Conservation (phyloP, 1,139 yeast species). For the Hansenula sp. region DNA sequence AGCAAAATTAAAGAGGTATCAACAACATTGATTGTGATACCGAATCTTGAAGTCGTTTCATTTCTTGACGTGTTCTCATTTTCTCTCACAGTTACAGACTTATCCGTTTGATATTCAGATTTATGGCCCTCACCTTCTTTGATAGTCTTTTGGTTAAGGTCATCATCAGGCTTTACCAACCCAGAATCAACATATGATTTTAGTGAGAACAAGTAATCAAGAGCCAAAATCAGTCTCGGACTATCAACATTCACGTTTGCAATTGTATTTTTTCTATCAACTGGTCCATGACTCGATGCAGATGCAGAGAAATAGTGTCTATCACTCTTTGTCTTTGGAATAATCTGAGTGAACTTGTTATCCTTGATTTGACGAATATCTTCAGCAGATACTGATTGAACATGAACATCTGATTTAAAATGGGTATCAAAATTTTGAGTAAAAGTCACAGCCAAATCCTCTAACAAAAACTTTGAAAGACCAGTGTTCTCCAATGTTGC, state of each 20-base stretch:
- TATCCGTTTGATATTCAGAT: slow-evolving; percentile 3
- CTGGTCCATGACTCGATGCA: slow-evolving; percentile 38
- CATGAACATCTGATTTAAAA: slow-evolving; percentile 54
- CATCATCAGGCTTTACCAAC: slow-evolving; percentile 13
- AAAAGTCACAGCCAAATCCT: slow-evolving; percentile 50
- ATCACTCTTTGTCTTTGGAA: slow-evolving; percentile 63
- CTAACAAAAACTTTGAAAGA: slow-evolving; percentile 62
- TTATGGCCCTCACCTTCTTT: background rate
- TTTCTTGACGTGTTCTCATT: slow-evolving; percentile 1
- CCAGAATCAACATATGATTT: slow-evolving; percentile 57
- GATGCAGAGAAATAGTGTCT: slow-evolving; percentile 71
- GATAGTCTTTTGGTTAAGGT: background rate
- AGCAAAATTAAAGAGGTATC: slow-evolving; percentile 75
- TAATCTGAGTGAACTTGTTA: slow-evolving; percentile 73
- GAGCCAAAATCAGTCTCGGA: slow-evolving; percentile 75
- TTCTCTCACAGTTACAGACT: background rate
- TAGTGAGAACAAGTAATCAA: slow-evolving; percentile 80
- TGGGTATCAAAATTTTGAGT: slow-evolving; percentile 51
- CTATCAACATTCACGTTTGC: slow-evolving; percentile 68
- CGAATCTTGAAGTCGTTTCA: slow-evolving; percentile 26
- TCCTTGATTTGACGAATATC: slow-evolving; percentile 62
- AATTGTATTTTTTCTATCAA: slow-evolving; percentile 41
- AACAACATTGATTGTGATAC: slow-evolving; percentile 67
- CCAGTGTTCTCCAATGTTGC: slow-evolving; percentile 36
- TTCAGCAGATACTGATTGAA: slow-evolving; percentile 71